A percentile compares a stretch with the other conserved stretches of the same genome.
Evolutionary conservation across 805 yeast genomes (phyloP).

Genomic region (Groenewaldozyma tartarivorans): DNA sequence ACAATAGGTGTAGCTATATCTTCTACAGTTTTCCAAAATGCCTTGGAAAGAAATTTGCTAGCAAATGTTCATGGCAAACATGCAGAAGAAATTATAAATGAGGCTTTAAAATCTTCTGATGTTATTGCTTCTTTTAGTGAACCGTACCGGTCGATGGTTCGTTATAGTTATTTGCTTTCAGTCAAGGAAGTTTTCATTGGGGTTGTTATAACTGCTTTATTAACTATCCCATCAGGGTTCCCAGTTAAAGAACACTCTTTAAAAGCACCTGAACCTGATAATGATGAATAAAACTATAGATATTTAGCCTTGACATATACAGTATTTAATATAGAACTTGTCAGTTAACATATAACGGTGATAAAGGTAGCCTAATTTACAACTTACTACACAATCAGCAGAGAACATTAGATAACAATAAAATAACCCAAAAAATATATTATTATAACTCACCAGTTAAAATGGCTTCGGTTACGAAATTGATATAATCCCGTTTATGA

Average conservation of each 20-base stretch:
- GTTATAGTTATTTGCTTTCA: neutral
- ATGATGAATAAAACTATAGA: too few species aligned
- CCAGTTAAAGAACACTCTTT: too few species aligned
- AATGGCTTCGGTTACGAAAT: slow-evolving; percentile 31
- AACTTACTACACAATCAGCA: neutral
- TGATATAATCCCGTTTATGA: slow-evolving; percentile 29
- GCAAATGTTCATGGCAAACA: slow-evolving; percentile 5
- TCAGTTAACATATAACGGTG: neutral
- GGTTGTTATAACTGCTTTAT: too few species aligned
- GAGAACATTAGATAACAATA: neutral
- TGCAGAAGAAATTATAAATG: slow-evolving; percentile 21
- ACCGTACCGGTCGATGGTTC: neutral
- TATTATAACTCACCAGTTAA: slow-evolving; percentile 29
- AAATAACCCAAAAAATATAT: too few species aligned
- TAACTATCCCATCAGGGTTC: too few species aligned
- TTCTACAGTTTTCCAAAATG: slow-evolving; percentile 53
- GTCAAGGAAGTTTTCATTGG: neutral
- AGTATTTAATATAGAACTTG: too few species aligned
- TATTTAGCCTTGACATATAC: too few species aligned
- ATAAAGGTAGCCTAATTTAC: neutral
- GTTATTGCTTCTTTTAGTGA: slow-evolving; percentile 13
- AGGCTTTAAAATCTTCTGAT: slow-evolving; percentile 19
- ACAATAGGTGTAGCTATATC: slow-evolving; percentile 72
- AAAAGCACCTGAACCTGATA: too few species aligned
- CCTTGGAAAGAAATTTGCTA: slow-evolving; percentile 28